A percentile compares a stretch with the other conserved stretches of the same genome.
phyloP scores from a whole-genome alignment of 2,329 filamentous ascomycete species.

The Fusarium burgessii region DNA sequence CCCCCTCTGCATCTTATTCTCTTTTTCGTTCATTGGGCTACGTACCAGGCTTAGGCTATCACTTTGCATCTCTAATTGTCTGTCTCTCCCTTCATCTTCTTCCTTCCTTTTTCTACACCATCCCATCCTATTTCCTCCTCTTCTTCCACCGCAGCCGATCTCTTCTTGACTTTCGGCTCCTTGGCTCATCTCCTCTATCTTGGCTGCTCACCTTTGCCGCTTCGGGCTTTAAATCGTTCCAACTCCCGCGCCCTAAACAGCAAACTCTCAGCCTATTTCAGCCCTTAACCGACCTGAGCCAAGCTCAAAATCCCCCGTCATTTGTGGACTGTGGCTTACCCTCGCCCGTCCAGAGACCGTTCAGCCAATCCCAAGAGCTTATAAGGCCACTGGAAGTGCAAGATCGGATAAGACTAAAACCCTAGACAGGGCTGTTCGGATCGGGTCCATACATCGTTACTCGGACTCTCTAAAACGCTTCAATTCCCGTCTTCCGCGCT shows the following conservation, averaged over 20 bases:
- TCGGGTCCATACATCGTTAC: slow-evolving; percentile 9
- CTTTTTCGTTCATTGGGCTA: slow-evolving; percentile 33
- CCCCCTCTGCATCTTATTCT: slow-evolving; percentile 11
- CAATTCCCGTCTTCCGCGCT: slow-evolving; percentile 36
- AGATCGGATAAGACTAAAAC: slow-evolving; percentile 35
- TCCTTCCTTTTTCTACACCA: slow-evolving; percentile 11
- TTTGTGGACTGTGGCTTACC: slow-evolving; percentile 35
- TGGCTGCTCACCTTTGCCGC: slow-evolving; percentile 6
- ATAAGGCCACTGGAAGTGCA: slow-evolving; percentile 15
- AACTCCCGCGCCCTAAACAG: slow-evolving; percentile 35
- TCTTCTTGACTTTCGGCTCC: slow-evolving; percentile 27
- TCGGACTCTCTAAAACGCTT: slow-evolving; percentile 30
- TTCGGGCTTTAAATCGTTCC: slow-evolving; percentile 25
- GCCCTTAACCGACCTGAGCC: slow-evolving; percentile 11
- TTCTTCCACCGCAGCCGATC: slow-evolving; percentile 1
- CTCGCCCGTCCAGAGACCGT: slow-evolving; percentile 2
- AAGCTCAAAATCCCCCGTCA: slow-evolving; percentile 21
- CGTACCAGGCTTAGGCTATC: slow-evolving; percentile 10
- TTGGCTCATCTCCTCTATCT: slow-evolving; percentile 19
- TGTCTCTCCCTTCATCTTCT: not conserved
- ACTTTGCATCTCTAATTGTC: slow-evolving; percentile 9
- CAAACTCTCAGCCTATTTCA: slow-evolving; percentile 30
- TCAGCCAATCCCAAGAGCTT: slow-evolving; percentile 14
- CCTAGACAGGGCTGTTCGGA: slow-evolving; percentile 30
- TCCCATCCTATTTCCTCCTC: not conserved